Base-by-base conservation (phyloP, 2,329 filamentous ascomycete genomes). In the Pestalotiopsis sp. region DNA sequence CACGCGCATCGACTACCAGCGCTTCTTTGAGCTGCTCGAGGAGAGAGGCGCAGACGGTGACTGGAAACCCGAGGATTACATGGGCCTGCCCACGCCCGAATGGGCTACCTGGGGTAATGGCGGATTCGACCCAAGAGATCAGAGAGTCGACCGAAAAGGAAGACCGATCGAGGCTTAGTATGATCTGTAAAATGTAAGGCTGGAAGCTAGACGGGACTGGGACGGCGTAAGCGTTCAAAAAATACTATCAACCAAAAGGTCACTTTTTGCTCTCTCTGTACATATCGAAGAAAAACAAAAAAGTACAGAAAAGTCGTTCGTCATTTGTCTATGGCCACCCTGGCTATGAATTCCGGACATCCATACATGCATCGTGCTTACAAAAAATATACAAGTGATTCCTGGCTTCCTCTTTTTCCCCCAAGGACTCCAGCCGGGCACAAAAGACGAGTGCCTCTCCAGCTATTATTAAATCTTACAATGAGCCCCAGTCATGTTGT, bases 81-180 rank as follows among this genome's bases (percentile, higher is more conserved):
- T 97, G 85, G 93, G 91, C 4, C 86, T 86, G 56, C 87, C 92
- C 73, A 98, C 94, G 49, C 93, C 94, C 0, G 94, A 97, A 78
- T 98, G 95, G 96, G 95, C 95, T 11, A 89, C 92, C 20, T 98
- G 94, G 94, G 96, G 95, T 0, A 93, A 95, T 72, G 95, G 95
- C 2, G 96, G 95, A 0, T 98, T 98, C 78, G 94, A 98, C 82
- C 95, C 95, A 0, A 87, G 93, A 63, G 96, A 98, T 80, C 89
- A 92, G 79, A 87, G 95, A 71, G 94, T 98, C 9, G 93, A 95
- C 79, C 88, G 92, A 73, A 98, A 97, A 82, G 94, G 95, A 2
- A 90, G 91, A 75, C 89, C 88, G 72, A 87, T 89, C 70, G 86
- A 85, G 71, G 78, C 74, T 20, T 73, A 71, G 70, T 39, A 66